phyloP scores from a whole-genome alignment of 1,284 basidiomycete genomes.

The Grifola frondosa region DNA sequence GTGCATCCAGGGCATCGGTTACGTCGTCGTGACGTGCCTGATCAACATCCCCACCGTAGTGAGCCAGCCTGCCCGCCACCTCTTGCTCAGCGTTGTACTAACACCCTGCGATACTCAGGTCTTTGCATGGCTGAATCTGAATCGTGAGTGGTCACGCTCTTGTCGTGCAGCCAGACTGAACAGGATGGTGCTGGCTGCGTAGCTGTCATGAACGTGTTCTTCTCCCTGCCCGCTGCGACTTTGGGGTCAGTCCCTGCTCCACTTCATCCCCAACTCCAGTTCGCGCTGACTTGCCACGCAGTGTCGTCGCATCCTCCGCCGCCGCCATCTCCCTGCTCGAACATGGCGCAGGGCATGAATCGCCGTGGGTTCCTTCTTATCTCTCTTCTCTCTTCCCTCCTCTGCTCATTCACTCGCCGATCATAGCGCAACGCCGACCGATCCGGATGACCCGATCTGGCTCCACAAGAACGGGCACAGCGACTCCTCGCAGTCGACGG shows the following conservation, averaged over 20 bases:
- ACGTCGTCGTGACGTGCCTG: conserved; percentile 13
- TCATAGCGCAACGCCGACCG: neutral
- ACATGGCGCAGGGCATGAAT: neutral
- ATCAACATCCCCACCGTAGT: conserved; percentile 13
- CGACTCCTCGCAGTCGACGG: neutral
- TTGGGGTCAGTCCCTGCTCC: conserved; percentile 1
- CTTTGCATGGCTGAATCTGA: conserved; percentile 12
- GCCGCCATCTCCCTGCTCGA: conserved; percentile 14
- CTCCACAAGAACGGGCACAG: neutral
- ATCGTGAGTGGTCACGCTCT: conserved; percentile 3
- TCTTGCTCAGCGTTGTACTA: no score
- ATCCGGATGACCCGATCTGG: neutral
- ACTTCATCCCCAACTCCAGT: neutral
- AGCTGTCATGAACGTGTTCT: conserved; percentile 15
- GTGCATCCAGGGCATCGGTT: conserved; percentile 16
- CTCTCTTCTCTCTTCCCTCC: neutral
- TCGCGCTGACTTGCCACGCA: neutral
- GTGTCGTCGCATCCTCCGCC: conserved; percentile 13
- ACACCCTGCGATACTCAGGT: no score
- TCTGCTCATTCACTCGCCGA: neutral
- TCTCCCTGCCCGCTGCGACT: conserved; percentile 13
- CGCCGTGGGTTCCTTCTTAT: neutral
- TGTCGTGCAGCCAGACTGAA: neutral
- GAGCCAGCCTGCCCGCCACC: no score
- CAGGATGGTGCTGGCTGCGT: neutral